These are phyloP conservation scores for Lactarius deliciosus DNA, from an alignment of 768 basidiomycete species.

Conservation along the genomic window DNA sequence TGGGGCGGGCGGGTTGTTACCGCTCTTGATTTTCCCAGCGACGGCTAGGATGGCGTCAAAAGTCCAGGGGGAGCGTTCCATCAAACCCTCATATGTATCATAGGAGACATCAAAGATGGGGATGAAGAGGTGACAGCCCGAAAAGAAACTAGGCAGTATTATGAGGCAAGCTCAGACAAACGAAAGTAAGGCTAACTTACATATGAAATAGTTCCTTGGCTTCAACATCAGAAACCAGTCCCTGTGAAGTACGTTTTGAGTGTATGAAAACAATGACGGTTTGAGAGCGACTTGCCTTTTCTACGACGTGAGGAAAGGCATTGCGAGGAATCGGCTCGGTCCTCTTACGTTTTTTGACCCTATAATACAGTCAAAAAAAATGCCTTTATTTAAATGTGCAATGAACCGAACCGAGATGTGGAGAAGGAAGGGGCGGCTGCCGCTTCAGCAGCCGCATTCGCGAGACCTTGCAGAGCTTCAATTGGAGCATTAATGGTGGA, in stretches of 20 bases:
- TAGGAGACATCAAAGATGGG: conserved; percentile 91
- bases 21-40: conserved; percentile 88
- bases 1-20: conserved; percentile 78
- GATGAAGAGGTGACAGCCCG: conserved; percentile 94
- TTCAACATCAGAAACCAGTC: conserved; percentile 80
- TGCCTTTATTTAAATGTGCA: not conserved
- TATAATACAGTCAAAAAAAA: conserved; percentile 32
- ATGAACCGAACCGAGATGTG: conserved; percentile 51
- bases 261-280: not conserved
- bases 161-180: conserved; percentile 24
- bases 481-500: conserved; percentile 88
- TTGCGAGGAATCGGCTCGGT: conserved; percentile 81
- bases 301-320: conserved; percentile 86
- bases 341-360: conserved; percentile 82
- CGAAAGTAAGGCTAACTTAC: conserved; percentile 43
- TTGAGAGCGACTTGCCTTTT: conserved; percentile 55
- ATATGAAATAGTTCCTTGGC: conserved; percentile 91
- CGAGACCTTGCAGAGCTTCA: conserved; percentile 89
- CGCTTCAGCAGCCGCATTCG: conserved; percentile 93
- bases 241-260: conserved; percentile 44
- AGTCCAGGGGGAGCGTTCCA: conserved; percentile 93
- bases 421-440: conserved; percentile 73
- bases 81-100: conserved; percentile 90
- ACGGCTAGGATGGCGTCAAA: conserved; percentile 93
- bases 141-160: conserved; percentile 71